These are phyloP conservation scores for Talaromyces ruber DNA, from an alignment of 495 filamentous ascomycete genomes.

Conservation along the genomic window DNA sequence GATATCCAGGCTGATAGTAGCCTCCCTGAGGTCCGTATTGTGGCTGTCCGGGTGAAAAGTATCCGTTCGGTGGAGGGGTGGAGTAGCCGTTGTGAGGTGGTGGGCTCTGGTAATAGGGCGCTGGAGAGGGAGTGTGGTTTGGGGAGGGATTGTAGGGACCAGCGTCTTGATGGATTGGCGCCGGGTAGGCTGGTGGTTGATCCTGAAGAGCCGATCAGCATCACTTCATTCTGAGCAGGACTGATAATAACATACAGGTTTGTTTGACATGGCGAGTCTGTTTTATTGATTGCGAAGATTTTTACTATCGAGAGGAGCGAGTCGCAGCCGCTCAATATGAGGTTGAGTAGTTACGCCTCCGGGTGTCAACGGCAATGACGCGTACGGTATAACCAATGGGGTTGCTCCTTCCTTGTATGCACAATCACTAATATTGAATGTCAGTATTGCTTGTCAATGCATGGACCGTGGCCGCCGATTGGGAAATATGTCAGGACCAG, in stretches of 20 bases:
- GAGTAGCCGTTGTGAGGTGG: constrained; percentile 6
- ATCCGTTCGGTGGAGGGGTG: constrained; percentile 1
- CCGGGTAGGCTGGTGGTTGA: constrained; percentile 5
- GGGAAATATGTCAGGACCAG: neutral
- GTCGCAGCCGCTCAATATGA: neutral
- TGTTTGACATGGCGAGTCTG: neutral
- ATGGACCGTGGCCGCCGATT: neutral
- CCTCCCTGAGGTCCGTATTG: constrained; percentile 5
- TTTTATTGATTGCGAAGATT: neutral
- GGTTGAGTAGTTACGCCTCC: neutral
- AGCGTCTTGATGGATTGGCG: constrained; percentile 4
- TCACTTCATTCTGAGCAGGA: neutral
- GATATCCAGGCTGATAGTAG: constrained; percentile 22
- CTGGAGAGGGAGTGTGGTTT: constrained; percentile 1
- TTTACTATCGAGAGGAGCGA: neutral
- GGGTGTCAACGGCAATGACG: neutral
- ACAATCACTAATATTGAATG: neutral
- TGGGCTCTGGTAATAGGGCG: constrained; percentile 3
- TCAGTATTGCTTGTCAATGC: neutral
- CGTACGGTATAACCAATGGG: neutral
- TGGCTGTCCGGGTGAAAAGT: constrained; percentile 2
- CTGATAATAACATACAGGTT: neutral
- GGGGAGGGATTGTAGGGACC: neutral
- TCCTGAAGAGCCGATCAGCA: neutral
- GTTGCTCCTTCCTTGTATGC: neutral